These are phyloP conservation scores for Stevia rebaudiana DNA, from an alignment of 140 eudicot genomes.

Conservation along the genomic window DNA sequence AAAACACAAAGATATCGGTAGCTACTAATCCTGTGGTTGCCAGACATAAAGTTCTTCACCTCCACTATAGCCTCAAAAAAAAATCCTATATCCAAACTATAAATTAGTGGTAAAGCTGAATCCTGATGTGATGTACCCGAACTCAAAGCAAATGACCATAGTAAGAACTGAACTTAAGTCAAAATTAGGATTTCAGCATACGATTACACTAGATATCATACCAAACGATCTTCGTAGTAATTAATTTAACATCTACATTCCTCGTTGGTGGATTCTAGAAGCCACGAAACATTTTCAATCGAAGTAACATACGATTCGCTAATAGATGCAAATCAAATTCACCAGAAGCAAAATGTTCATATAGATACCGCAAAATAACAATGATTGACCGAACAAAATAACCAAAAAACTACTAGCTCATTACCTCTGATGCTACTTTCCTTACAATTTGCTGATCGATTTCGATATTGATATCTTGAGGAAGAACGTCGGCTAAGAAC, in stretches of 20 bases:
- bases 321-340: conserved; percentile 5
- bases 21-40: background rate
- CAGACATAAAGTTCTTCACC: background rate
- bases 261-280: background rate
- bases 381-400: background rate
- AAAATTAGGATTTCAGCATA: background rate
- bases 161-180: background rate
- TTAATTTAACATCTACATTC: background rate
- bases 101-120: background rate
- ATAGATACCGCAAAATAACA: background rate
- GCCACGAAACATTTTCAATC: conserved; percentile 9
- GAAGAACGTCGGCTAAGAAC: conserved; percentile 66
- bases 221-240: conserved; percentile 2
- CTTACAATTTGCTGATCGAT: conserved; percentile 19
- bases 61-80: background rate
- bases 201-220: conserved; percentile 3
- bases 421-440: conserved; percentile 24
- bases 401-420: conserved; percentile 6
- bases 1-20: background rate
- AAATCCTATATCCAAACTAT: background rate
- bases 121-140: background rate
- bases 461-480: conserved; percentile 35
- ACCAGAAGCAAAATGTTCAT: conserved; percentile 4
- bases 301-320: background rate
- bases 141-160: background rate